Evolutionary conservation across 2,329 filamentous ascomycete genomes (phyloP).

Genomic region (Sporothrix phasma): DNA sequence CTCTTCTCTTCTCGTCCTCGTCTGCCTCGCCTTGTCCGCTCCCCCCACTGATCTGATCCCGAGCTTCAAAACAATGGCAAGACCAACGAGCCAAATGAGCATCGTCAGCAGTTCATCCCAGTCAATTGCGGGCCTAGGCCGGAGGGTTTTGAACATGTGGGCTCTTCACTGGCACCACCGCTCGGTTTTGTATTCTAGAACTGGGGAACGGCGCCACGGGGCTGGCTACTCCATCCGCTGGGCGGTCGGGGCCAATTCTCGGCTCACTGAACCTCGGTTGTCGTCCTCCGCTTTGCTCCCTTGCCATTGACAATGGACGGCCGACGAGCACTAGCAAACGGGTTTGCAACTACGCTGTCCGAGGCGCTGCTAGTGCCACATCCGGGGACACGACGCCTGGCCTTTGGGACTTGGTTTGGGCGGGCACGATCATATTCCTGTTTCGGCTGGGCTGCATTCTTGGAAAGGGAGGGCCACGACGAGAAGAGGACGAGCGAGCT

Average conservation of each 20-base stretch:
- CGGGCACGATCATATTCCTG: slow-evolving; percentile 4
- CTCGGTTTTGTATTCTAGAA: background rate
- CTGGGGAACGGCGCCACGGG: background rate
- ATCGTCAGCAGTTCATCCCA: background rate
- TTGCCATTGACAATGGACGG: too few relatives aligned
- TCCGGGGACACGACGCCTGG: background rate
- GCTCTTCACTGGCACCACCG: too few relatives aligned
- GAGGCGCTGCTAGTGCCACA: background rate
- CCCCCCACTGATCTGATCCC: background rate
- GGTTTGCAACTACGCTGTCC: too few relatives aligned
- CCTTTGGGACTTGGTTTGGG: background rate
- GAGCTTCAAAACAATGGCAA: background rate
- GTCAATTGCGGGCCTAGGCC: background rate
- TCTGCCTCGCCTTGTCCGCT: background rate
- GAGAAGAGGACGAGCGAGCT: background rate
- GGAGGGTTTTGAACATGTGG: too few relatives aligned
- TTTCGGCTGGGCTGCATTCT: background rate
- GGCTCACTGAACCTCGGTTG: slow-evolving; percentile 15
- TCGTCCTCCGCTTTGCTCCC: background rate
- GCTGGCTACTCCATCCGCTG: background rate
- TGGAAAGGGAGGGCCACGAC: background rate
- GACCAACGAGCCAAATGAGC: background rate
- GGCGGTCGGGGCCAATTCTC: slow-evolving; percentile 6
- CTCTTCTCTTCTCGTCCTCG: background rate
- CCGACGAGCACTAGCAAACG: too few relatives aligned